Conservation (phyloP, 768 basidiomycete genomes). For the Kwoniella sp. region DNA sequence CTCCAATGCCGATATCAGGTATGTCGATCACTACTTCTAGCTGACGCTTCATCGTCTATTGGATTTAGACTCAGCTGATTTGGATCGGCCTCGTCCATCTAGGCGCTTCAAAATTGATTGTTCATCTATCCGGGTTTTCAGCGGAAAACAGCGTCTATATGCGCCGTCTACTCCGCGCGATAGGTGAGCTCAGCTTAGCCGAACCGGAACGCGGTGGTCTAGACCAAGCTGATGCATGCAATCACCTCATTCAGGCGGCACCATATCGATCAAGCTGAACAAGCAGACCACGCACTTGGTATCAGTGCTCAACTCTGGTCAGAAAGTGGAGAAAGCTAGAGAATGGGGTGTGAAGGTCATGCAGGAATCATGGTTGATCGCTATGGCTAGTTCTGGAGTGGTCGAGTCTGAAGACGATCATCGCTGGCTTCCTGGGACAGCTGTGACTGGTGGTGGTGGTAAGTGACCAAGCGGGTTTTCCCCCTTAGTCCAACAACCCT, state of each 20-base stretch:
- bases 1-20: constrained; percentile 67
- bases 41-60: not conserved
- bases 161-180: constrained; percentile 66
- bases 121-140: constrained; percentile 78
- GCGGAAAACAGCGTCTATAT: constrained; percentile 68
- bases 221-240: constrained; percentile 37
- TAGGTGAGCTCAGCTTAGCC: constrained; percentile 60
- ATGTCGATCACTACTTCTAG: constrained; percentile 16
- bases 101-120: constrained; percentile 64
- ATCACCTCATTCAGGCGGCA: constrained; percentile 47
- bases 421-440: constrained; percentile 7
- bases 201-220: not conserved
- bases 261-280: constrained; percentile 61
- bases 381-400: constrained; percentile 62
- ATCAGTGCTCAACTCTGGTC: constrained; percentile 69
- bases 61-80: not conserved
- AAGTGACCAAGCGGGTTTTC: not conserved
- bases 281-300: constrained; percentile 73
- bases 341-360: constrained; percentile 81
- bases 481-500: too few relatives aligned
- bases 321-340: constrained; percentile 74
- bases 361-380: constrained; percentile 68
- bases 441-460: not conserved
- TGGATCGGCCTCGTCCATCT: constrained; percentile 7
- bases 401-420: constrained; percentile 31